Base-by-base conservation (phyloP, 2,329 filamentous ascomycete species). In the Raffaelea albimanens region DNA sequence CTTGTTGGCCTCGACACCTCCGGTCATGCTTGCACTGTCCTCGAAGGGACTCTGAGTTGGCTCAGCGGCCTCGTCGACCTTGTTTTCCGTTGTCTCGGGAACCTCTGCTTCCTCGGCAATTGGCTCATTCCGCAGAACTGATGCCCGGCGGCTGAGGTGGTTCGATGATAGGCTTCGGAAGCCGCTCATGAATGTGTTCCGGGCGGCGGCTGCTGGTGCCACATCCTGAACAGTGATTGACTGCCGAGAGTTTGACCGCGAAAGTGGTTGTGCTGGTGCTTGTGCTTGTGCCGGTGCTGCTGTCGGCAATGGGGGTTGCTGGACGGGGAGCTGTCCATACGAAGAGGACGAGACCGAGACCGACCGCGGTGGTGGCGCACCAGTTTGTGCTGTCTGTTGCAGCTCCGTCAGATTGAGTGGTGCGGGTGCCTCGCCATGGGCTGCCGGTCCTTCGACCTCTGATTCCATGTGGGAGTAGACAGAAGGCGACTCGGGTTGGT, bases 341-440 rank as follows among this genome's bases (percentile, higher is more conserved):
- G n/a, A 18, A 5, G 11, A 49, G 8, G 52, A 55, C 19, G 61
- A 62, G 5, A 54, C 48, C 2, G 61, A 57, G 40, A 60, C 58
- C 2, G 61, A 52, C 0, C 63, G 61, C 10, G 68, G 63, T 7
- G 65, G 62, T 3, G 71, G 71, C 2, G 67, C 60, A 11, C 70
- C 76, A 43, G 68, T 73, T 31, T 71, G 65, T 2, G 79, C 71
- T 16, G 82, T 83, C 61, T 83, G 79, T 53, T 83, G 73, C 29
- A 88, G 70, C 52, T 81, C 79, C 11, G 76, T 67, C 1, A 87
- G 62, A 49, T 84, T 69, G 18, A 88, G 72, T 2, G 83, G 83
- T 3, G 70, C 78, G 18, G 77, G 65, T 4, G 64, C 58, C 57
- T 89, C 82, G 43, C 67, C 45, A 13, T 29, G 25, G 25, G 13